Conservation (phyloP, 2,329 filamentous ascomycete species). For the Cadophora luteo-olivacea region DNA sequence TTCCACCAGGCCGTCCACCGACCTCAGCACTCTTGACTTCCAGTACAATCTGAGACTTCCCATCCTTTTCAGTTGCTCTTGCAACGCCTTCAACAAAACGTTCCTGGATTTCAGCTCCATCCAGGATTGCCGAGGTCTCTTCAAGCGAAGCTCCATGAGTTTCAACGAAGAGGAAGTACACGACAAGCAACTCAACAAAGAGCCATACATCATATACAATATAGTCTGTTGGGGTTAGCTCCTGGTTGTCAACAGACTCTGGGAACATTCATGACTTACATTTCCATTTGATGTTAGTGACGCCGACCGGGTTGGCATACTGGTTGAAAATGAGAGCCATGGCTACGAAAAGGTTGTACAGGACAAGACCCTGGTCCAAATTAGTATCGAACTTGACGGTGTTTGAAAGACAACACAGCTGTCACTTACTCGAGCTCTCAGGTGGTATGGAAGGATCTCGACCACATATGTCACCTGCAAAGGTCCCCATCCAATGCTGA, state of each 20-base stretch:
- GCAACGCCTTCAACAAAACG: slow-evolving; percentile 27
- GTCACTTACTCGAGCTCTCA: slow-evolving; percentile 31
- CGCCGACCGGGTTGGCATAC: slow-evolving; percentile 49
- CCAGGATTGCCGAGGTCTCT: slow-evolving; percentile 50
- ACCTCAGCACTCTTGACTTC: slow-evolving; percentile 1
- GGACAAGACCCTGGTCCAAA: slow-evolving; percentile 42
- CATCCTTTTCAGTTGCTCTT: slow-evolving; percentile 22
- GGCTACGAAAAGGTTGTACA: slow-evolving; percentile 51
- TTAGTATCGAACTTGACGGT: background rate
- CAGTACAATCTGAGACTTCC: slow-evolving; percentile 6
- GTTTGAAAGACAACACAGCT: background rate
- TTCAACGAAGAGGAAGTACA: slow-evolving; percentile 45
- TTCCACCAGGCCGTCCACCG: background rate
- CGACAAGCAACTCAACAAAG: slow-evolving; percentile 29
- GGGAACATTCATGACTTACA: slow-evolving; percentile 29
- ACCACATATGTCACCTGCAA: slow-evolving; percentile 37
- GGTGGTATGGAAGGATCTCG: slow-evolving; percentile 40
- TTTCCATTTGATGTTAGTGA: slow-evolving; percentile 49
- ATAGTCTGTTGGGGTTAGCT: slow-evolving; percentile 21
- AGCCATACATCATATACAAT: slow-evolving; percentile 47
- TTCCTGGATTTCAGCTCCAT: slow-evolving; percentile 46
- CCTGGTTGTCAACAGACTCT: background rate
- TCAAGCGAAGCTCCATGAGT: slow-evolving; percentile 49
- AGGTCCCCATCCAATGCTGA: slow-evolving; percentile 40
- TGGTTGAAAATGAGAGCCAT: slow-evolving; percentile 51